Percentiles rank a stretch among this genome's conserved stretches.
phyloP scores from a whole-genome alignment of 2,329 filamentous ascomycete species.

The Clarireedia hainanense region DNA sequence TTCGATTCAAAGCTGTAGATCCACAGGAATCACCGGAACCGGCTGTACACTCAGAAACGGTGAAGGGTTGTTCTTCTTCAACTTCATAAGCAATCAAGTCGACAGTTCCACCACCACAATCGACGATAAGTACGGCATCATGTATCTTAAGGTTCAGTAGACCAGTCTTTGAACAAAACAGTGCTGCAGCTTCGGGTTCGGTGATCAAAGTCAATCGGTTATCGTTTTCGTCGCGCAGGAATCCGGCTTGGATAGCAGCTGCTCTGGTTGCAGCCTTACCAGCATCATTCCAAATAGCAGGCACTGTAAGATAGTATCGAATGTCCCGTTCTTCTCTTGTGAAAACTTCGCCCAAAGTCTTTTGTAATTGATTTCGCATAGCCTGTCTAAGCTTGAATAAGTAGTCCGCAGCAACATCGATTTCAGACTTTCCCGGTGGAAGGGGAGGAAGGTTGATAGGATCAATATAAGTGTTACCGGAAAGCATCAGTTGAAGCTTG shows the following conservation, averaged over 20 bases:
- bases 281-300: constrained; percentile 98
- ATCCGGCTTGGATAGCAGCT: constrained; percentile 93
- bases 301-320: constrained; percentile 95
- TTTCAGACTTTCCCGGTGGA: constrained; percentile 95
- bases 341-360: constrained; percentile 95
- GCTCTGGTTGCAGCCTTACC: constrained; percentile 94
- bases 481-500: constrained; percentile 97
- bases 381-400: constrained; percentile 96
- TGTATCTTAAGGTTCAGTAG: constrained; percentile 95
- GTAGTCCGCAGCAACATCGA: constrained; percentile 98
- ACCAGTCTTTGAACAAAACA: constrained; percentile 97
- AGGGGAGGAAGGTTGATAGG: constrained; percentile 97
- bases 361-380: constrained; percentile 91
- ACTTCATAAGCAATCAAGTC: constrained; percentile 99
- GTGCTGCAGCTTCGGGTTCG: constrained; percentile 91
- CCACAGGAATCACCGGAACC: constrained; percentile 96
- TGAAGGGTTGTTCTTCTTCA: constrained; percentile 94
- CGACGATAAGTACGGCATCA: constrained; percentile 95
- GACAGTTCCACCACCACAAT: constrained; percentile 96
- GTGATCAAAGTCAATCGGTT: constrained; percentile 91
- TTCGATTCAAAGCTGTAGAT: constrained; percentile 94
- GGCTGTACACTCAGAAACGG: constrained; percentile 92
- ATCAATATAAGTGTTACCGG: constrained; percentile 97
- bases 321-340: constrained; percentile 98
- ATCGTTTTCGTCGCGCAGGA: constrained; percentile 94